A percentile compares a stretch with the other conserved stretches of the same genome.
phyloP scores from a whole-genome alignment of 257 asterid species.

The Solanum neorickii region DNA sequence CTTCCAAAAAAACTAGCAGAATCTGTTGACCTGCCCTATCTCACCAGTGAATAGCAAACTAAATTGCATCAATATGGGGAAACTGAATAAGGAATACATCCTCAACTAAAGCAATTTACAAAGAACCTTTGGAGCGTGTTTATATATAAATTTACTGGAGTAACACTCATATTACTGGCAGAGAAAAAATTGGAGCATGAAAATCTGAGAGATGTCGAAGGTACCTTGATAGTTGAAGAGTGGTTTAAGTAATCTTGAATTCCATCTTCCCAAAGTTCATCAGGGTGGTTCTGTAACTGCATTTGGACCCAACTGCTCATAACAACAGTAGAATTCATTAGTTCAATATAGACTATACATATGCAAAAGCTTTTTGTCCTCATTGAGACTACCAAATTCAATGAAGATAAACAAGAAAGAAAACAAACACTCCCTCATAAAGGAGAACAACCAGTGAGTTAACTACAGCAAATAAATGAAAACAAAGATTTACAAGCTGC shows the following conservation, averaged over 20 bases:
- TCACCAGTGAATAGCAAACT: background rate
- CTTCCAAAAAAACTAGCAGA: background rate
- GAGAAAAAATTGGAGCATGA: background rate
- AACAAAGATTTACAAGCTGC: background rate
- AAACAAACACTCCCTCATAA: background rate
- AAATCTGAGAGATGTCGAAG: background rate
- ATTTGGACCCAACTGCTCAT: constrained; percentile 79
- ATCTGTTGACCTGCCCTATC: background rate
- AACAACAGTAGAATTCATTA: background rate
- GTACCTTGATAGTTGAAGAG: constrained; percentile 68
- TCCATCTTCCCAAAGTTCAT: constrained; percentile 99
- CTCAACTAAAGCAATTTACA: background rate
- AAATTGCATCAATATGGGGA: background rate
- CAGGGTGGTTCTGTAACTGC: constrained; percentile 80
- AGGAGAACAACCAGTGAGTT: background rate
- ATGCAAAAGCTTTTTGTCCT: background rate
- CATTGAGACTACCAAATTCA: background rate
- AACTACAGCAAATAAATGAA: background rate
- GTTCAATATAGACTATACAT: background rate
- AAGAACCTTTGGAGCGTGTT: background rate
- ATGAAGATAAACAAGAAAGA: background rate
- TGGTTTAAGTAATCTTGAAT: constrained; percentile 78
- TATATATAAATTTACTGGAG: background rate
- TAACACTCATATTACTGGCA: background rate
- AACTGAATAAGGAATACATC: background rate